These are phyloP conservation scores for Chrysoporthe deuterocubensis DNA, from an alignment of 2,329 filamentous ascomycete genomes.

Conservation along the genomic window DNA sequence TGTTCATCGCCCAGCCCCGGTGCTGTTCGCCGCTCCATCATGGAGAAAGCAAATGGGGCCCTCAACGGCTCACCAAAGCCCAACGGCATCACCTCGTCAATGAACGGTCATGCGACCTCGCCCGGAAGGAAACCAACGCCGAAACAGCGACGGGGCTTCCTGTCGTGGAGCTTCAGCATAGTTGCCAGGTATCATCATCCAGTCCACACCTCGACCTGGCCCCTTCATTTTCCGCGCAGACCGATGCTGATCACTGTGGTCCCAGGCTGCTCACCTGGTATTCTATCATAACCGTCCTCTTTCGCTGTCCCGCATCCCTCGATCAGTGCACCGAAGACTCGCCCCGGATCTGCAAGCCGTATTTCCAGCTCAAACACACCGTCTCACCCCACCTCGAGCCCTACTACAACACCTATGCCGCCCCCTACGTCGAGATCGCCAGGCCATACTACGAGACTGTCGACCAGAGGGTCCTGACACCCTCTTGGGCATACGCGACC, in stretches of 20 bases:
- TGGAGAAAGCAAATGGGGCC: constrained; percentile 48
- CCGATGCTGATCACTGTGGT: constrained; percentile 5
- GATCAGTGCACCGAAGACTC: constrained; percentile 70
- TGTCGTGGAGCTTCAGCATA: constrained; percentile 50
- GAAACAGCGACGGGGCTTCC: constrained; percentile 36
- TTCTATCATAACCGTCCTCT: constrained; percentile 75
- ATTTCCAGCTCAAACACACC: constrained; percentile 67
- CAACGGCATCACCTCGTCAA: constrained; percentile 35
- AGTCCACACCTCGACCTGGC: not conserved
- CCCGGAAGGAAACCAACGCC: constrained; percentile 38
- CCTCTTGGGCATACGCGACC: constrained; percentile 67
- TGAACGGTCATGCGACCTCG: constrained; percentile 44
- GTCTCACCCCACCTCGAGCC: constrained; percentile 78
- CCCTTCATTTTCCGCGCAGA: not conserved
- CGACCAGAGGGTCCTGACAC: constrained; percentile 69
- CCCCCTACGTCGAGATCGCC: constrained; percentile 77
- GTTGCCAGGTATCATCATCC: constrained; percentile 55
- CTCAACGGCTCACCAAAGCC: constrained; percentile 36
- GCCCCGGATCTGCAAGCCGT: constrained; percentile 81
- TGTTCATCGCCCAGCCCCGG: constrained; percentile 21
- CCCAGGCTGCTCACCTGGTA: constrained; percentile 83
- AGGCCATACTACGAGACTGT: constrained; percentile 74
- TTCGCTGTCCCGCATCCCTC: constrained; percentile 77
- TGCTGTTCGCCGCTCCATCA: constrained; percentile 33
- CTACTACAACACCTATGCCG: constrained; percentile 84